These are phyloP conservation scores for Hyparrhenia diplandra DNA, from an alignment of 176 grass and related monocot genomes.

Conservation along the genomic window DNA sequence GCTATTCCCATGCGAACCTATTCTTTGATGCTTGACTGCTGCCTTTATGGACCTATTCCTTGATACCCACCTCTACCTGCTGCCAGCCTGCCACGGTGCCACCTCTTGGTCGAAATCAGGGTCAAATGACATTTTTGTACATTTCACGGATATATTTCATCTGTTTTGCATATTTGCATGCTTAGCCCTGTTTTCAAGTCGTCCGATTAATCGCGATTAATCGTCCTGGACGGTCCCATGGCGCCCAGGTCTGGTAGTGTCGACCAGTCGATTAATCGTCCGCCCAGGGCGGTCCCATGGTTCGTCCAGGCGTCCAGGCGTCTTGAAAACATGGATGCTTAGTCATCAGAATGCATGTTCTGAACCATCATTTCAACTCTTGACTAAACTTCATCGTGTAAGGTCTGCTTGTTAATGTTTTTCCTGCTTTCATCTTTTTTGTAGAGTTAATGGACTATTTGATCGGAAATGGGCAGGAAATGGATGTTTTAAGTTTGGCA, in stretches of 20 bases:
- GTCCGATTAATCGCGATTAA: no score
- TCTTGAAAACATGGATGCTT: no score
- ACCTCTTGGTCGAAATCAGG: neutral
- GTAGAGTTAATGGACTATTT: constrained; percentile 53
- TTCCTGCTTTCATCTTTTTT: constrained; percentile 9
- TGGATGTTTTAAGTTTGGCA: constrained; percentile 25
- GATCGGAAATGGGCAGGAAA: constrained; percentile 30
- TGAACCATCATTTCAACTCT: neutral
- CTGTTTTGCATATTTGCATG: no score
- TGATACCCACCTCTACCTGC: neutral
- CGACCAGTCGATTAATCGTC: no score
- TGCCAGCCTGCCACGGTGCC: neutral
- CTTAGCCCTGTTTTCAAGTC: no score
- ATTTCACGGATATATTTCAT: no score
- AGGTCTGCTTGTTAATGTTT: constrained; percentile 20
- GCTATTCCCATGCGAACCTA: neutral
- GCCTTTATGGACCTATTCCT: neutral
- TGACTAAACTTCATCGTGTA: neutral
- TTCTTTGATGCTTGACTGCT: neutral
- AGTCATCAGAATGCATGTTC: neutral
- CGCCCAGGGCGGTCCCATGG: no score
- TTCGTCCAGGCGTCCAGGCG: no score
- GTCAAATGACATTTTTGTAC: neutral
- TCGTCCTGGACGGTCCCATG: no score
- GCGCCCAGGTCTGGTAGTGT: no score